phyloP scores from a whole-genome alignment of 163 green algal genomes.

The Scenedesmus sp. region DNA sequence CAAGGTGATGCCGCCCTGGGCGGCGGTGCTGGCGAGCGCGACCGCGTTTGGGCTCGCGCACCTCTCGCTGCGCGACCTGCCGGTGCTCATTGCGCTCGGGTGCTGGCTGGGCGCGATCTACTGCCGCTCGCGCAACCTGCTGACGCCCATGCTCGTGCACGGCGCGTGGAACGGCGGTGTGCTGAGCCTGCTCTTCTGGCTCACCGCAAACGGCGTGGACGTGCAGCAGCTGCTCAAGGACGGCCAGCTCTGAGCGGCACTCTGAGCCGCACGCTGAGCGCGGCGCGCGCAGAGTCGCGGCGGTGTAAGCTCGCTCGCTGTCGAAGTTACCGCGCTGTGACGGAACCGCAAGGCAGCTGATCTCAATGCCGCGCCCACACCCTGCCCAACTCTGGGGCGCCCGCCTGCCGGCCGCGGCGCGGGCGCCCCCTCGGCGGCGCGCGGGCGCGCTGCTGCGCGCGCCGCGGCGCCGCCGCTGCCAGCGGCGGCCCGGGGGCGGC shows the following conservation, averaged over 20 bases:
- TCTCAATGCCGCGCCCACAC: neutral
- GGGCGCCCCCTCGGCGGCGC: too few relatives aligned
- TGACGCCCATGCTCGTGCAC: constrained; percentile 97
- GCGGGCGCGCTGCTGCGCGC: too few relatives aligned
- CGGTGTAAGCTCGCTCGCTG: too few relatives aligned
- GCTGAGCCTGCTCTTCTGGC: constrained; percentile 76
- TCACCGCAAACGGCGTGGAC: constrained; percentile 72
- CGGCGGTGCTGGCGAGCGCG: constrained; percentile 72
- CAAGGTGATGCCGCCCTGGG: constrained; percentile 72
- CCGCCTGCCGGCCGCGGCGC: neutral
- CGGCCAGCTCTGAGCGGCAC: neutral
- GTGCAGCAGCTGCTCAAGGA: constrained; percentile 69
- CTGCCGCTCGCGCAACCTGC: constrained; percentile 89
- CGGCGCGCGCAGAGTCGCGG: too few relatives aligned
- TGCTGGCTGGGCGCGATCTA: constrained; percentile 71
- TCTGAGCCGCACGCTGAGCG: neutral
- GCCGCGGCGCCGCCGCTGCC: too few relatives aligned
- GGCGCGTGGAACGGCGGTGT: constrained; percentile 91
- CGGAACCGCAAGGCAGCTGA: neutral
- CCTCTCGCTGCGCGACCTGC: constrained; percentile 83
- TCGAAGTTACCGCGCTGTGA: neutral
- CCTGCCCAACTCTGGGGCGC: neutral
- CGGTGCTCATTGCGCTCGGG: constrained; percentile 75
- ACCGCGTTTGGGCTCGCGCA: constrained; percentile 85
- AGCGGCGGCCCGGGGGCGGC: neutral